Base-by-base conservation (phyloP, 768 basidiomycete genomes). In the Sporobolomyces roseus region DNA sequence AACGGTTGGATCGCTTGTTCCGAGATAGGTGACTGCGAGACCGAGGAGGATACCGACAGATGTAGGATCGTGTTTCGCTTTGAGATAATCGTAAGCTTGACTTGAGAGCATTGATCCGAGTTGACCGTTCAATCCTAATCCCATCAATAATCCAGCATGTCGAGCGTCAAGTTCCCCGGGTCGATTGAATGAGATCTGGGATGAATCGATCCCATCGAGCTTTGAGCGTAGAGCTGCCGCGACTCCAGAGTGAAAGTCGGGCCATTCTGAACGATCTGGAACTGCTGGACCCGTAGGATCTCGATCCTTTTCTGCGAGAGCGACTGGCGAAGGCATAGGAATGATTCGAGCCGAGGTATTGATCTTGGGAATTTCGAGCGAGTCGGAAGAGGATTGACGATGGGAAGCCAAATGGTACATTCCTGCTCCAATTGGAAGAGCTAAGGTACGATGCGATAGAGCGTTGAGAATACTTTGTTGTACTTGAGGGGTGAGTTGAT, bases 211-310 rank as follows among this genome's bases (percentile, higher is more conserved):
- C 13, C 87, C 84, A n/a, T 84, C 83, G 0, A 89, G 86, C 0
- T 88, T 86, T 56, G 97, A 86, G 10, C 90, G 86, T 50, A 99
- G 79, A 4, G 88, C 96, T 6, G 91, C 90, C 12, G 92, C 91
- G 0, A 96, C 94, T 14, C 96, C 96, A 71, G 94, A 93, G 79
- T 98, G 93, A 79, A 99, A 99, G 68, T 93, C 90, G n/a, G 90
- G 92, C 96, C 94, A 99, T 59, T 83, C 84, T 8, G 85, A 79
- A 35, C 71, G 66, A n/a, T 97, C 93, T 1, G 79, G 73, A 17
- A 61, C 2, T 4, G 53, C n/a, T 4, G 50, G 0, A 29, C 27
- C 21, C 0, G 64, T 12, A 13, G 64, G 60, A 17, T 72, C 71
- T 9, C 74, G 32, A 4, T 74, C 70, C 61, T 61, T 67, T 43